Base-by-base conservation (phyloP, 192 early-diverging fungal genomes). In the Geranomyces variabilis region DNA sequence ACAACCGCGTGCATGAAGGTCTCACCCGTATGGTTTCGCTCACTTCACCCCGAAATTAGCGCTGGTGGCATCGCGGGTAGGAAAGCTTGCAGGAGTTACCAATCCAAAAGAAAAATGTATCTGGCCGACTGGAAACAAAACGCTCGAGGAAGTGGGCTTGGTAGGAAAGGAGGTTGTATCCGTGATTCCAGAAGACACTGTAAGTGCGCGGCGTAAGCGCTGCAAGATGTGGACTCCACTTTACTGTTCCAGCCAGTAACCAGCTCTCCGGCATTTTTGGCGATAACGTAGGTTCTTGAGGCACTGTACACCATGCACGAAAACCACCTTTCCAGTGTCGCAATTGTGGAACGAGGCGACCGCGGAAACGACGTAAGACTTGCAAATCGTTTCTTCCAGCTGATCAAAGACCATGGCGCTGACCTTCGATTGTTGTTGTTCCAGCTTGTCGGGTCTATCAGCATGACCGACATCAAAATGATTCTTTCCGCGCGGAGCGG, bases 301-400 rank as follows among this genome's bases (percentile, higher is more conserved):
- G 86, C 80, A 0, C 63, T 87, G 57, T 76, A 80, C 57, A 31
- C 48, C 31, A 87, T 87, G 86, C 81, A 87, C 57, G 74, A 70
- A 22, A 15, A 82, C 59, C 49, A 71, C 19, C 66, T 84, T 51
- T 79, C 78, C 30, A 77, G 75, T 10, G 82, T 87, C 1, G 86
- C 83, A 14, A 85, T 87, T 57, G 75, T 82, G 21, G 73, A 76
- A 55, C 15, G 63, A 56, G 58, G 49, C 0, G 63, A 71, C 21
- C 64, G 34, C 15, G 67, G 58, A 19, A 36, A 67, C 21, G 63
- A 64, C 19, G 63, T 64, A 46, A 45, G 63, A 13, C 41, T 17
- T 10, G 34, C 3, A 3, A 10, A 13, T 44, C 44, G 17, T 29
- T 7, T 33, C 17, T 60, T 4, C 17, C 17, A 26, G 1, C 4